Conservation (phyloP, 1,284 basidiomycete species). For the Boletellus deceptivus region DNA sequence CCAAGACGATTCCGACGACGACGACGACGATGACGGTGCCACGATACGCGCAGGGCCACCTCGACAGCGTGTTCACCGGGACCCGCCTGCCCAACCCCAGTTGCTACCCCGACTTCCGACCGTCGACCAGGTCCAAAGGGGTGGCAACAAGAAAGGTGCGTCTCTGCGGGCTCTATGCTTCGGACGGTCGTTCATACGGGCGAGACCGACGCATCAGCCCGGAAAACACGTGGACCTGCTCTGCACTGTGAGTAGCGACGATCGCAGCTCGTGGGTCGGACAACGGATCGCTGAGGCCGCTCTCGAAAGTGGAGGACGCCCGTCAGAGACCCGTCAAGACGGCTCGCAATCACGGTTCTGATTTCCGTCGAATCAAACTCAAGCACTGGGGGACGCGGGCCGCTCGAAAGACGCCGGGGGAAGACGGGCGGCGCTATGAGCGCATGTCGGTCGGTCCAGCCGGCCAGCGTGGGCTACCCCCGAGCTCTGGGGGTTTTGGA, state of each 20-base stretch:
- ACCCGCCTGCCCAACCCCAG: neutral
- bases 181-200: neutral
- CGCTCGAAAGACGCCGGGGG: conserved; percentile 4
- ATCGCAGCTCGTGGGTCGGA: neutral
- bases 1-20: conserved; percentile 14
- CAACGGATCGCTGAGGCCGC: conserved; percentile 1
- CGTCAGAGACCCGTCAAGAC: conserved; percentile 10
- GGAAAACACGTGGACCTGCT: conserved; percentile 1
- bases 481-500: neutral
- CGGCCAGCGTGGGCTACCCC: conserved; percentile 2
- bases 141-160: conserved; percentile 10
- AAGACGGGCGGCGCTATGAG: conserved; percentile 6
- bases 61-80: conserved; percentile 5
- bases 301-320: conserved; percentile 8
- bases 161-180: neutral
- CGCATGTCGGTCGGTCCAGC: conserved; percentile 26
- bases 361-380: conserved; percentile 1
- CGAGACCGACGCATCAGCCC: conserved; percentile 6
- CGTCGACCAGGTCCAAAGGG: neutral
- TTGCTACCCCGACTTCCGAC: neutral
- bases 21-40: conserved; percentile 17
- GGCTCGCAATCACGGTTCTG: neutral
- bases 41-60: conserved; percentile 11
- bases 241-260: conserved; percentile 13
- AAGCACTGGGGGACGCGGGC: conserved; percentile 9